A percentile compares a stretch with the other conserved stretches of the same genome.
These are phyloP conservation scores for Scytalidium lignicola DNA, from an alignment of 2,329 filamentous ascomycete genomes.

Conservation along the genomic window DNA sequence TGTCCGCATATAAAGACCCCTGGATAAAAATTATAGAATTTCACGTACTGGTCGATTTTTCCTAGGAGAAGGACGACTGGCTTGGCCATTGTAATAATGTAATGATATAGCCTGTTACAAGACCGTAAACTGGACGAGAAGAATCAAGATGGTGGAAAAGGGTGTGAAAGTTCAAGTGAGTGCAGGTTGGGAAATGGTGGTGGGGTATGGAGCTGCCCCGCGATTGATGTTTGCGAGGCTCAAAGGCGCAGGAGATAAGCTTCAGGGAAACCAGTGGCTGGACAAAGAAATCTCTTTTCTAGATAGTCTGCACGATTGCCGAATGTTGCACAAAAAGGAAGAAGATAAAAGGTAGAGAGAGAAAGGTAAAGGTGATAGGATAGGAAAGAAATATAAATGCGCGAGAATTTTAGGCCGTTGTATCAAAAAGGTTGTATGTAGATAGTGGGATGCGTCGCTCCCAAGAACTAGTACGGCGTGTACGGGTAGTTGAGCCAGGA, in stretches of 20 bases:
- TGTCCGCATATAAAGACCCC: neutral
- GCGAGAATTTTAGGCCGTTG: no score
- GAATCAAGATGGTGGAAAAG: neutral
- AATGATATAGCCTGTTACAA: neutral
- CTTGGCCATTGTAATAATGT: constrained; percentile 32
- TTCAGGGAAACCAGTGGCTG: constrained; percentile 4
- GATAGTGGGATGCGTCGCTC: no score
- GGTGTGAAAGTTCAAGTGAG: neutral
- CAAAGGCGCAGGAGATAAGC: constrained; percentile 10
- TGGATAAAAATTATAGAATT: neutral
- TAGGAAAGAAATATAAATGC: no score
- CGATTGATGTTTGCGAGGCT: constrained; percentile 2
- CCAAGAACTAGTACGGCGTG: no score
- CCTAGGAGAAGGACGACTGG: constrained; percentile 61
- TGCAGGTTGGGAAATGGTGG: constrained; percentile 5
- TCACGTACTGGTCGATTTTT: constrained; percentile 55
- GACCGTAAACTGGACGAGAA: neutral
- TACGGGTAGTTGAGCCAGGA: no score
- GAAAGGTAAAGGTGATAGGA: no score
- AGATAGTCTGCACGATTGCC: neutral
- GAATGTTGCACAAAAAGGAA: neutral
- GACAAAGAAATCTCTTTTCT: no score
- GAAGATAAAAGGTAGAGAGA: neutral
- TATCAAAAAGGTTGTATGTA: no score
- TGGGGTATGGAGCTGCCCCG: constrained; percentile 14